These are phyloP conservation scores for Aureobasidium subglaciale DNA, from an alignment of 2,329 filamentous ascomycete genomes.

Conservation along the genomic window DNA sequence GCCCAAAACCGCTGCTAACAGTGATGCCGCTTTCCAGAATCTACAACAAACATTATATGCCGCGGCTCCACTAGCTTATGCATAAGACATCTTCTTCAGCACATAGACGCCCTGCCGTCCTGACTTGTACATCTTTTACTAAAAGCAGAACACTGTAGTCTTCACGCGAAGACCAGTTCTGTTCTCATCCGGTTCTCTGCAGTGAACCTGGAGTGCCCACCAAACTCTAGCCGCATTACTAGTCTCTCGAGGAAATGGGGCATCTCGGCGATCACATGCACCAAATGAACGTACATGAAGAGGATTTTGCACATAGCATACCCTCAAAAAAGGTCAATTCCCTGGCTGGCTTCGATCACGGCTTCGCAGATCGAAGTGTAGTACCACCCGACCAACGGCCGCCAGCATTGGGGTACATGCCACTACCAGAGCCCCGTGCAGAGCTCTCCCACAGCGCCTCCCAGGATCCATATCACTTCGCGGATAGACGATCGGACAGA, in stretches of 20 bases:
- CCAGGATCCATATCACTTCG: neutral
- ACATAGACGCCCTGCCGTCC: conserved; percentile 16
- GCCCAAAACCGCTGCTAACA: neutral
- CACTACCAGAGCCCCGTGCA: neutral
- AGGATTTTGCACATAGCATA: neutral
- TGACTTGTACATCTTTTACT: conserved; percentile 2
- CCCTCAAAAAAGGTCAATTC: neutral
- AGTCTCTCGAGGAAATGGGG: neutral
- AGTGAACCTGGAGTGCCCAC: neutral
- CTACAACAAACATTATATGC: neutral
- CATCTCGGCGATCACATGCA: neutral
- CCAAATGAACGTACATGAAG: neutral
- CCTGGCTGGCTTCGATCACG: neutral
- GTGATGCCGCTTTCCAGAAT: neutral
- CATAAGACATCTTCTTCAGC: conserved; percentile 10
- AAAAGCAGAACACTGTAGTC: neutral
- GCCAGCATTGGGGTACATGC: neutral
- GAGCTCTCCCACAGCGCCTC: neutral
- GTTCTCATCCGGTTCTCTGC: too few species aligned
- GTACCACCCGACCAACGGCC: neutral
- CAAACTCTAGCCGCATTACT: neutral
- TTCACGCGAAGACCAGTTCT: neutral
- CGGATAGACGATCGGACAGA: neutral
- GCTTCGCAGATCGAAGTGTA: neutral
- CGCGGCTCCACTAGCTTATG: neutral